A percentile compares a stretch with the other conserved stretches of the same genome.
These are phyloP conservation scores for Fraxinus greggii DNA, from an alignment of 305 asterid genomes.

Conservation along the genomic window DNA sequence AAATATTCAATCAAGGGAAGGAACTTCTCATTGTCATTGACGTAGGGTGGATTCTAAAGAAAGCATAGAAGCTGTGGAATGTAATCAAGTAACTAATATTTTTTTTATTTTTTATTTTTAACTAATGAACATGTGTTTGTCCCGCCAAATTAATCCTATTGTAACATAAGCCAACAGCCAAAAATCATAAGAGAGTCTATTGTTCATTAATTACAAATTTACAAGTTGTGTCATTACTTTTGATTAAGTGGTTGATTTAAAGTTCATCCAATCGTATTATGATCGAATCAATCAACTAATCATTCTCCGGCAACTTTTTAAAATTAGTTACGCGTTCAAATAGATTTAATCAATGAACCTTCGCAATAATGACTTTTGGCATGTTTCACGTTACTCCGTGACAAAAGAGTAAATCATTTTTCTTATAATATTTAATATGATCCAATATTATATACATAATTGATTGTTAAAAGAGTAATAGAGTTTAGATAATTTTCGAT, in stretches of 20 bases:
- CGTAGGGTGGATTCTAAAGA: neutral
- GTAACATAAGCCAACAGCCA: too few species aligned
- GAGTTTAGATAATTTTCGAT: too few species aligned
- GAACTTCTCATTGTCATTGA: neutral
- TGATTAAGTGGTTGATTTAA: neutral
- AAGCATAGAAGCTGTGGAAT: too few species aligned
- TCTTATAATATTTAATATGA: neutral
- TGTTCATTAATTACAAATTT: neutral
- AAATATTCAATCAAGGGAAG: too few species aligned
- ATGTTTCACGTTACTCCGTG: too few species aligned
- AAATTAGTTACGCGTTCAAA: neutral
- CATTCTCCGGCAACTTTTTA: neutral
- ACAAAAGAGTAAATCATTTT: neutral
- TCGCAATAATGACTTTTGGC: neutral
- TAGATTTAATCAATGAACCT: neutral
- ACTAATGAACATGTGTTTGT: too few species aligned
- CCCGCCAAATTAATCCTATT: too few species aligned
- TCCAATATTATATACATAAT: neutral
- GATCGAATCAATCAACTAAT: neutral
- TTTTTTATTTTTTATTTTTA: too few species aligned
- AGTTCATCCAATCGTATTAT: neutral
- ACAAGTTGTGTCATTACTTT: neutral
- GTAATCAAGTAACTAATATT: too few species aligned
- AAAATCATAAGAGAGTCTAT: too few species aligned
- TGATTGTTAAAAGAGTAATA: too few species aligned